These are phyloP conservation scores for Xylaria sp. DNA, from an alignment of 2,329 filamentous ascomycete species.

Conservation along the genomic window DNA sequence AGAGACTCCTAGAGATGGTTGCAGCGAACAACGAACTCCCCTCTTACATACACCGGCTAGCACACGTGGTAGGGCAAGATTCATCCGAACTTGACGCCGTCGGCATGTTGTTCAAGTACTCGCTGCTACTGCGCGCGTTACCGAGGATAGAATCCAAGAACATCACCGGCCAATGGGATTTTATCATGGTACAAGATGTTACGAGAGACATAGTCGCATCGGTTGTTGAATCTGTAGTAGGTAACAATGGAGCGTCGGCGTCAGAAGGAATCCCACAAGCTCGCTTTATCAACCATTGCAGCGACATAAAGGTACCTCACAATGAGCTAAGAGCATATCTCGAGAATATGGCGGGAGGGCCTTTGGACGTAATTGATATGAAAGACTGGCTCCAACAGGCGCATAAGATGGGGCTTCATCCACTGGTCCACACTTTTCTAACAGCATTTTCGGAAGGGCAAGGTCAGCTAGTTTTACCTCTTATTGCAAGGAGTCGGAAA, in stretches of 20 bases:
- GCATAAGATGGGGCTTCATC: neutral
- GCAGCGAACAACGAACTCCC: neutral
- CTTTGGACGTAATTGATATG: constrained; percentile 2
- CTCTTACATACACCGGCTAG: neutral
- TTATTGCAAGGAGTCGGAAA: neutral
- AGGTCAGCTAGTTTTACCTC: neutral
- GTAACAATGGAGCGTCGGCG: too few relatives aligned
- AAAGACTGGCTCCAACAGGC: constrained; percentile 3
- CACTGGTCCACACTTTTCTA: neutral
- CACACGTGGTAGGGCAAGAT: too few relatives aligned
- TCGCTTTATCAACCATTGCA: constrained; percentile 15
- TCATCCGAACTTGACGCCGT: too few relatives aligned
- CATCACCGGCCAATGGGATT: too few relatives aligned
- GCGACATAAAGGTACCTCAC: neutral
- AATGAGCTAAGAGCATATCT: constrained; percentile 1
- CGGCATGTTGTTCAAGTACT: too few relatives aligned
- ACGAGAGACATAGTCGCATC: too few relatives aligned
- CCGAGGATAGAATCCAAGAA: too few relatives aligned
- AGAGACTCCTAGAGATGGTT: neutral
- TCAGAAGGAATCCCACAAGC: neutral
- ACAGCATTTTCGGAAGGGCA: neutral
- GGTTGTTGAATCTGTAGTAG: too few relatives aligned
- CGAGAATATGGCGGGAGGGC: neutral
- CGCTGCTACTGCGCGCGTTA: too few relatives aligned
- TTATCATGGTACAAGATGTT: too few relatives aligned